Base-by-base conservation (phyloP, 2,329 filamentous ascomycete species). In the Neopestalotiopsis sp. region DNA sequence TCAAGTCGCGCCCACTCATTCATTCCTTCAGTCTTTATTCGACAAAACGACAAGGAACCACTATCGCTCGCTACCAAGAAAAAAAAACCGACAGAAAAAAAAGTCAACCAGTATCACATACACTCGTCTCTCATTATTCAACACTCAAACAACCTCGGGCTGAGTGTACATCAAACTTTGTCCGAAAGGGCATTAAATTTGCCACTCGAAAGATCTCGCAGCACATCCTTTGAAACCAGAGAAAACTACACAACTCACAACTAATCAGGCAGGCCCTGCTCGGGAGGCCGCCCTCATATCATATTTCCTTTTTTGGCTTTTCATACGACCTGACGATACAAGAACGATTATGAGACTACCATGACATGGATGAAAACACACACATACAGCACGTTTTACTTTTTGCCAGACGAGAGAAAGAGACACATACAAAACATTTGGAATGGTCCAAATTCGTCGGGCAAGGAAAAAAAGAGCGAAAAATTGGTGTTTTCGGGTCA, bases 311-410 rank as follows among this genome's bases (percentile, higher is more conserved):
- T 42, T 30, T 28, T 66, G 56, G 24, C 34, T 38, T 38, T 38
- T 38, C 4, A 28, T 28, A 59, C 57, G 34, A 64, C 32, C 42
- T 69, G 70, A 72, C 65, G 66, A 71, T 49, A 71, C 67, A 68
- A 38, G 24, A 28, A 68, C 32, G 60, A 63, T 67, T 68, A 63
- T 65, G 69, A 67, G 69, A 60, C 63, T 40, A 28, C 67, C 62
- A 72, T 57, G 69, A 70, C 67, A 28, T 38, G 10, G 6, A 38
- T 10, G 34, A 3, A 38, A 38, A 38, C 34, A 38, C 34, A 38
- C 34, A 38, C 34, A 38, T 45, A 52, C 68, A 49, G 20, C 56
- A 7, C n/a, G n/a, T 28, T n/a, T 30, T 7, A 1, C 14, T n/a
- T 30, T 7, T 58, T 66, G 64, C 42, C 64, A 17, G 42, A 49